Evolutionary conservation across 441 rosid species (phyloP).

Genomic region (Kokia cookei): DNA sequence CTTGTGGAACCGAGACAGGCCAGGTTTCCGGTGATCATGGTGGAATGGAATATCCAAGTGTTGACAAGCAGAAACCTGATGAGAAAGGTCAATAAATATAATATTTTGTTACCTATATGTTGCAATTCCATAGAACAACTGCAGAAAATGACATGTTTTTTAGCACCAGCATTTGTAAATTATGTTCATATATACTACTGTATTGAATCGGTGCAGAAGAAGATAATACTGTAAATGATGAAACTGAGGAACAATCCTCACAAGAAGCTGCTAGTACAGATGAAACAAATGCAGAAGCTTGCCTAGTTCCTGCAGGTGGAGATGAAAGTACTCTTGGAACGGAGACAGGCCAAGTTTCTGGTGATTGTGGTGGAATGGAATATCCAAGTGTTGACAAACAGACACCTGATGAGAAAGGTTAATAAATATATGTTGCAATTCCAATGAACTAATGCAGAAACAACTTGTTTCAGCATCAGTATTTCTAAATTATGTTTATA

Average conservation of each 20-base stretch:
- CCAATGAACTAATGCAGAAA: neutral
- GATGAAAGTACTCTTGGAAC: neutral
- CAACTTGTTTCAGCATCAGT: neutral
- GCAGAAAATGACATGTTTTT: neutral
- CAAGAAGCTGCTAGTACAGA: slow-evolving; percentile 15
- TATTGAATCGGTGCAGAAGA: slow-evolving; percentile 22
- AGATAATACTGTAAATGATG: neutral
- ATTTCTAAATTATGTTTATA: neutral
- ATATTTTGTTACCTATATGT: neutral
- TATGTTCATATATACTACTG: neutral
- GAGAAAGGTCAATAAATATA: slow-evolving; percentile 8
- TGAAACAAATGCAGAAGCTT: slow-evolving; percentile 15
- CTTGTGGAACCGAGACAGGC: neutral
- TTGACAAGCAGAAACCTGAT: neutral
- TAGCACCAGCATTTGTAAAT: neutral
- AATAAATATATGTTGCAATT: neutral
- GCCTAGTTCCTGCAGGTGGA: slow-evolving; percentile 11
- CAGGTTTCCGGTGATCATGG: neutral
- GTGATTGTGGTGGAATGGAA: neutral
- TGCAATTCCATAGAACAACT: neutral
- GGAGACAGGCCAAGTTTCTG: neutral
- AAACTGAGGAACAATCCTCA: slow-evolving; percentile 9
- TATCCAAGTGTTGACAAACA: neutral
- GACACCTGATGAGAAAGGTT: slow-evolving; percentile 1
- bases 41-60: neutral